These are phyloP conservation scores for Yarrowia osloensis DNA, from an alignment of 805 yeast genomes.

Conservation along the genomic window DNA sequence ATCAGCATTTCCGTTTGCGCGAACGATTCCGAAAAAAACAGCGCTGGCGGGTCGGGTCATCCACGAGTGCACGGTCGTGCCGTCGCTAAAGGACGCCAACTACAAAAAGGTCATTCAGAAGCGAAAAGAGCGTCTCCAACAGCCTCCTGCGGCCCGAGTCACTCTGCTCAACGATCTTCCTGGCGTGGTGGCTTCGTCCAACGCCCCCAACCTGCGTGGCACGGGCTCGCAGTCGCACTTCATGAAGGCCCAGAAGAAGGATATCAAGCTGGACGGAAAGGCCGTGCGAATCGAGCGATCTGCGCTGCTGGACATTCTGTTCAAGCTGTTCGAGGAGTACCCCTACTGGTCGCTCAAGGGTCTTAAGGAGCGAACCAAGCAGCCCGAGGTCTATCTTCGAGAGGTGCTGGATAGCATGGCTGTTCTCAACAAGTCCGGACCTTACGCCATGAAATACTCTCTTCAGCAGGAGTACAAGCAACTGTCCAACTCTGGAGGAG, in stretches of 20 bases:
- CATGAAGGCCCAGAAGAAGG: constrained; percentile 48
- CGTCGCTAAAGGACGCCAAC: constrained; percentile 70
- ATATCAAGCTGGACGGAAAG: constrained; percentile 62
- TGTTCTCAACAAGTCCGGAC: constrained; percentile 86
- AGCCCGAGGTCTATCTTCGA: constrained; percentile 86
- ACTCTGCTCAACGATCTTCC: constrained; percentile 77
- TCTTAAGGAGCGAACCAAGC: constrained; percentile 87
- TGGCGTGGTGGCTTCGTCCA: constrained; percentile 83
- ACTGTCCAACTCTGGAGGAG: constrained; percentile 35
- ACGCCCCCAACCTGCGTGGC: constrained; percentile 73
- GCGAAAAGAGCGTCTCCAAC: constrained; percentile 52
- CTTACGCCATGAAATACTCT: constrained; percentile 89
- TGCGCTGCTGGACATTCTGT: constrained; percentile 83
- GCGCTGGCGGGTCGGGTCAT: constrained; percentile 81
- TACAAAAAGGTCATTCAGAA: constrained; percentile 64
- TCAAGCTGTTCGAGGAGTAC: constrained; percentile 87
- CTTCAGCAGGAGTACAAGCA: constrained; percentile 87
- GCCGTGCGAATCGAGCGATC: constrained; percentile 93
- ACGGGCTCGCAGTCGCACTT: constrained; percentile 67
- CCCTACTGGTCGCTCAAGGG: constrained; percentile 98
- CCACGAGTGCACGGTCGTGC: constrained; percentile 89
- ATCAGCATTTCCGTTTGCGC: constrained; percentile 17
- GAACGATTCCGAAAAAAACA: constrained; percentile 83
- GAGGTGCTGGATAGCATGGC: constrained; percentile 92
- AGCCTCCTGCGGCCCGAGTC: constrained; percentile 55